phyloP scores from a whole-genome alignment of 1,284 basidiomycete species.

The Taiwanofungus camphoratus region DNA sequence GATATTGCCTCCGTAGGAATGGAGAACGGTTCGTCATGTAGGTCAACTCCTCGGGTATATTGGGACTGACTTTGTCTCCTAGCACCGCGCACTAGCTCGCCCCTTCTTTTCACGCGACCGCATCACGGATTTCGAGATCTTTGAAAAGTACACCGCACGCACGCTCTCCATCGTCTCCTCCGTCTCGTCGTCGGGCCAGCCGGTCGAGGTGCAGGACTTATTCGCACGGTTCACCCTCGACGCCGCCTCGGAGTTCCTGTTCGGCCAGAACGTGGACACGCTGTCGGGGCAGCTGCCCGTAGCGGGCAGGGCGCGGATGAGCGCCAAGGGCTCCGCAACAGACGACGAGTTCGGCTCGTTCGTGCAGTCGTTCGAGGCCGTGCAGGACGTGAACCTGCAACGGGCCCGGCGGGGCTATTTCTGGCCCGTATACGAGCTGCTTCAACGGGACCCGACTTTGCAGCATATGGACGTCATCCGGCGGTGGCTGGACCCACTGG shows the following conservation, averaged over 20 bases:
- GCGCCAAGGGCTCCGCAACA: constrained; percentile 55
- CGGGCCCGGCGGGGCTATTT: constrained; percentile 51
- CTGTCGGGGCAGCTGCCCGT: constrained; percentile 47
- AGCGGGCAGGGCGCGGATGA: constrained; percentile 38
- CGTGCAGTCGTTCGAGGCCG: constrained; percentile 55
- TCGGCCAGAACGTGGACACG: constrained; percentile 58
- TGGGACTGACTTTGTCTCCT: constrained; percentile 1
- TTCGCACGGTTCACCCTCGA: constrained; percentile 66
- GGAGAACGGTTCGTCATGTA: constrained; percentile 35
- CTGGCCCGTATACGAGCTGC: constrained; percentile 66
- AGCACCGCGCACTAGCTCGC: constrained; percentile 65
- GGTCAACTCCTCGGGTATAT: not conserved
- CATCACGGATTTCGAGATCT: constrained; percentile 63
- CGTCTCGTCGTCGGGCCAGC: constrained; percentile 30
- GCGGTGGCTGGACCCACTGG: constrained; percentile 58
- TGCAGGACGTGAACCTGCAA: constrained; percentile 49
- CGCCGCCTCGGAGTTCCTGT: constrained; percentile 64
- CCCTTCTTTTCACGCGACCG: constrained; percentile 71
- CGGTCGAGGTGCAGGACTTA: constrained; percentile 63
- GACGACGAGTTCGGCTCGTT: constrained; percentile 59
- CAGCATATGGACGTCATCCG: constrained; percentile 48
- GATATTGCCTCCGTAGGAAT: constrained; percentile 32
- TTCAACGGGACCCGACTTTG: constrained; percentile 48
- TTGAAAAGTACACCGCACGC: constrained; percentile 47
- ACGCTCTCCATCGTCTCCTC: constrained; percentile 46